Evolutionary conservation across 2,329 filamentous ascomycete species (phyloP).

Genomic region (Nothophoma quercina): DNA sequence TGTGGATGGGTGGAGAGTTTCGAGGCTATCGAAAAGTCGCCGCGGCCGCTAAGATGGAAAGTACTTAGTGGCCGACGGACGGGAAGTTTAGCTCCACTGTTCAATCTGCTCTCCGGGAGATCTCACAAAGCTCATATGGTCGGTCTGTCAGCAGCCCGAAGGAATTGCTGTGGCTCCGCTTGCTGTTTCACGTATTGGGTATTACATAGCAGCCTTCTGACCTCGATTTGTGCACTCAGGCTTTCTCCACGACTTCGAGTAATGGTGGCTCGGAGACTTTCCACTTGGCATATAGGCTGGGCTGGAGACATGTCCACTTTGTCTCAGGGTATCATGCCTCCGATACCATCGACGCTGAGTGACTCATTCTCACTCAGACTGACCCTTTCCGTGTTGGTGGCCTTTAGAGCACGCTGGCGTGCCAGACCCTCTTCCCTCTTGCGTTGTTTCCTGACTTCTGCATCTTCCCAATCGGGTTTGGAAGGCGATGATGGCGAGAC

Average conservation of each 20-base stretch:
- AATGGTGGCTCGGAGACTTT: conserved; percentile 10
- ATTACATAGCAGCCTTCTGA: not conserved
- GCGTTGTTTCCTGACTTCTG: conserved; percentile 47
- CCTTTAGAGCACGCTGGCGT: conserved; percentile 53
- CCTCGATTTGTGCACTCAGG: not conserved
- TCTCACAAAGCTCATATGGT: not conserved
- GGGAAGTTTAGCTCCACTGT: not conserved
- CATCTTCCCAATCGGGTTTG: conserved; percentile 51
- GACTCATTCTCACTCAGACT: not conserved
- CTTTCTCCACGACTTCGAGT: not conserved
- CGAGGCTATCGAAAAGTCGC: conserved; percentile 12
- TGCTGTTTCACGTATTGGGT: not conserved
- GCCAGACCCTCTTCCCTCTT: conserved; percentile 58
- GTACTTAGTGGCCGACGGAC: conserved; percentile 5
- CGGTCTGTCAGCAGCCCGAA: not conserved
- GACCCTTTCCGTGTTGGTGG: not conserved
- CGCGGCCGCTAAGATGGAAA: conserved; percentile 5
- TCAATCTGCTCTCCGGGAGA: too few relatives aligned
- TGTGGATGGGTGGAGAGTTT: conserved; percentile 5
- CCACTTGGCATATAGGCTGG: too few relatives aligned
- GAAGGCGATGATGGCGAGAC: not conserved
- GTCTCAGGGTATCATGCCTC: not conserved
- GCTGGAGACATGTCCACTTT: not conserved
- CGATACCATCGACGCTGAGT: conserved; percentile 4
- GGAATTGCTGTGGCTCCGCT: not conserved